These are phyloP conservation scores for Tolypocladium sp. DNA, from an alignment of 2,329 filamentous ascomycete genomes.

Conservation along the genomic window DNA sequence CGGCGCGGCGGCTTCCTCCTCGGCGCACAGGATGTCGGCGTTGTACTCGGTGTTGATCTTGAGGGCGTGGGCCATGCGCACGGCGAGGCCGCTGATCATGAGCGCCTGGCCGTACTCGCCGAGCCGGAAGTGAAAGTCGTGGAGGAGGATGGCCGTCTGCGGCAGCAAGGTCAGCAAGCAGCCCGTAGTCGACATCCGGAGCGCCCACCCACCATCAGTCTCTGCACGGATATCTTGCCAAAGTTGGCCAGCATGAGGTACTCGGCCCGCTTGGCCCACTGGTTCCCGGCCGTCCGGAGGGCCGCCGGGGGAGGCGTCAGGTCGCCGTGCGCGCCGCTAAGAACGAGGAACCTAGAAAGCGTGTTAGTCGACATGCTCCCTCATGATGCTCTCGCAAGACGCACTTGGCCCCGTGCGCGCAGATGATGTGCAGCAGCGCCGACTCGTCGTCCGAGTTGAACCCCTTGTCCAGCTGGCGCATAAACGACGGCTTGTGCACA, in stretches of 20 bases:
- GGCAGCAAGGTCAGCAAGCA: background rate
- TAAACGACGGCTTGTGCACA: constrained; percentile 29
- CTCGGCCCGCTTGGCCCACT: constrained; percentile 28
- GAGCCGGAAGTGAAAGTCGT: constrained; percentile 29
- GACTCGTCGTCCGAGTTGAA: constrained; percentile 25
- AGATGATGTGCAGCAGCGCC: constrained; percentile 25
- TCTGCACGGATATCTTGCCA: constrained; percentile 28
- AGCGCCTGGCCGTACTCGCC: constrained; percentile 30
- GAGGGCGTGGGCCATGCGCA: constrained; percentile 31
- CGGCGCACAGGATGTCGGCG: constrained; percentile 26
- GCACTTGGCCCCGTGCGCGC: constrained; percentile 28
- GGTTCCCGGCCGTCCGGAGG: constrained; percentile 24
- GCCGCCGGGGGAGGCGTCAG: constrained; percentile 16
- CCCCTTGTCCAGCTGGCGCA: constrained; percentile 26
- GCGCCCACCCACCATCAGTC: constrained; percentile 28
- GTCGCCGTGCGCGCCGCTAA: constrained; percentile 19
- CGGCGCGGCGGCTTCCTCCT: constrained; percentile 17
- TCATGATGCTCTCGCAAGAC: background rate
- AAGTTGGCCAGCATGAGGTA: constrained; percentile 25
- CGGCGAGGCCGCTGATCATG: constrained; percentile 30
- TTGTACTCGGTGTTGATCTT: constrained; percentile 28
- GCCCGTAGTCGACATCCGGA: no score
- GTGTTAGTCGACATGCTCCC: constrained; percentile 2
- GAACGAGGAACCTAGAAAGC: constrained; percentile 22
- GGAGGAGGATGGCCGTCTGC: constrained; percentile 27